These are phyloP conservation scores for Colletotrichum musicola DNA, from an alignment of 2,329 filamentous ascomycete species.

Conservation along the genomic window DNA sequence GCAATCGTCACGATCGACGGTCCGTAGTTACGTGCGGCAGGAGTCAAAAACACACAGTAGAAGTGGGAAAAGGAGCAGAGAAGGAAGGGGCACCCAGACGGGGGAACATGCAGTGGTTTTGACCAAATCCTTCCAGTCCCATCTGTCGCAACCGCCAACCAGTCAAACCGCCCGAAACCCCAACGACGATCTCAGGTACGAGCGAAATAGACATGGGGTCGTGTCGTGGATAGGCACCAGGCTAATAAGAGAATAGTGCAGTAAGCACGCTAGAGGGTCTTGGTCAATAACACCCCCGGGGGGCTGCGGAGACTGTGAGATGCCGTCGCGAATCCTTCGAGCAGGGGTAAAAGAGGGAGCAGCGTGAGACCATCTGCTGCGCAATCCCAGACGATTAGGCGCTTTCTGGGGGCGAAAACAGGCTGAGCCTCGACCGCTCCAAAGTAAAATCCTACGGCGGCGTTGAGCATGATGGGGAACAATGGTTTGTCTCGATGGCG, in stretches of 20 bases:
- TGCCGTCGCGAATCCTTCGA: constrained; percentile 32
- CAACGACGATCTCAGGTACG: constrained; percentile 11
- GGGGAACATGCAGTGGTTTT: not conserved
- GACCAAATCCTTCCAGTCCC: constrained; percentile 7
- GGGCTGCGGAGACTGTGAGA: constrained; percentile 7
- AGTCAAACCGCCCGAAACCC: not conserved
- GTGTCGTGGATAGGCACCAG: constrained; percentile 1
- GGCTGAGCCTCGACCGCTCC: constrained; percentile 3
- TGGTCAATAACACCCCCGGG: not conserved
- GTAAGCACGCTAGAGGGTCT: constrained; percentile 18
- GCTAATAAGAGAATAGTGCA: not conserved
- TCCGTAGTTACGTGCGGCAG: not conserved
- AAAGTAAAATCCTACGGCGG: not conserved
- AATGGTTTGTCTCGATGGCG: not conserved
- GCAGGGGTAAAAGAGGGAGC: constrained; percentile 10
- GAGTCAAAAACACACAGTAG: not conserved
- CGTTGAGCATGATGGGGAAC: not conserved
- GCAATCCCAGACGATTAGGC: not conserved
- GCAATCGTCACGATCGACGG: not conserved
- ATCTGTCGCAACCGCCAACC: constrained; percentile 1
- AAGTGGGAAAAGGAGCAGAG: not conserved
- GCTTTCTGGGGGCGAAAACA: not conserved
- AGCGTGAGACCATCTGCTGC: not conserved
- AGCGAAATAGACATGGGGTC: not conserved
- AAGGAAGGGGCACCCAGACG: not conserved